These are phyloP conservation scores for Gnetum montanum DNA, from an alignment of 75 land plant species.

Conservation along the genomic window DNA sequence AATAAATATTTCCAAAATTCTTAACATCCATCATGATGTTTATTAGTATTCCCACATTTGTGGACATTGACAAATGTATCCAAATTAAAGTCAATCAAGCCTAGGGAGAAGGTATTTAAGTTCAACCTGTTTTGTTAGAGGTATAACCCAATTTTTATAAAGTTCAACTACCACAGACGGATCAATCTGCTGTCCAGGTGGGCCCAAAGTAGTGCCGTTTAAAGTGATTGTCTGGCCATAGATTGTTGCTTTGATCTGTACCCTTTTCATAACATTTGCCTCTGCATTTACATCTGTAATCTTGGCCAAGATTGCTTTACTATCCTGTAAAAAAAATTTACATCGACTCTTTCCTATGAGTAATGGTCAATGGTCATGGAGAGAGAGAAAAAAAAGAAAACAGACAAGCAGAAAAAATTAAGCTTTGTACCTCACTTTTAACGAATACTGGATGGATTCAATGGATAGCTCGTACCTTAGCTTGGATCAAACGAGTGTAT, in stretches of 20 bases:
- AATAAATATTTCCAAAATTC: no score
- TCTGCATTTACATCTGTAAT: slow-evolving; percentile 82
- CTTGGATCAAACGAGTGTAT: slow-evolving; percentile 50
- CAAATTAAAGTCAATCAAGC: slow-evolving; percentile 75
- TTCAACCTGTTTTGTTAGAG: slow-evolving; percentile 90
- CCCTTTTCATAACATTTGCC: slow-evolving; percentile 55
- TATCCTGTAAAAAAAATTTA: slow-evolving; percentile 45
- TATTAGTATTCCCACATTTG: no score
- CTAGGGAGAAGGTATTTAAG: slow-evolving; percentile 77
- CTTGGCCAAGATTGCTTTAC: slow-evolving; percentile 50
- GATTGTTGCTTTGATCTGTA: slow-evolving; percentile 64
- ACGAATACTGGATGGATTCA: not conserved
- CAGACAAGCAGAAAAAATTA: not conserved
- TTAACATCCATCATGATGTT: no score
- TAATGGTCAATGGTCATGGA: not conserved
- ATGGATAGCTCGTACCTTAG: slow-evolving; percentile 36
- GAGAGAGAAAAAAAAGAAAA: not conserved
- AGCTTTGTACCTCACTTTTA: no score
- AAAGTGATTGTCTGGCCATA: slow-evolving; percentile 53
- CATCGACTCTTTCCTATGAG: not conserved
- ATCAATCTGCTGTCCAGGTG: slow-evolving; percentile 48
- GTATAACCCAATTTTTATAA: slow-evolving; percentile 94
- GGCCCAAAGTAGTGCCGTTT: slow-evolving; percentile 10
- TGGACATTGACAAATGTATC: no score
- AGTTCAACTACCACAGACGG: slow-evolving; percentile 68